Percentiles rank a stretch among this genome's conserved stretches.
Conservation (phyloP, 306 rosid genomes). For the Cicer judaicum region DNA sequence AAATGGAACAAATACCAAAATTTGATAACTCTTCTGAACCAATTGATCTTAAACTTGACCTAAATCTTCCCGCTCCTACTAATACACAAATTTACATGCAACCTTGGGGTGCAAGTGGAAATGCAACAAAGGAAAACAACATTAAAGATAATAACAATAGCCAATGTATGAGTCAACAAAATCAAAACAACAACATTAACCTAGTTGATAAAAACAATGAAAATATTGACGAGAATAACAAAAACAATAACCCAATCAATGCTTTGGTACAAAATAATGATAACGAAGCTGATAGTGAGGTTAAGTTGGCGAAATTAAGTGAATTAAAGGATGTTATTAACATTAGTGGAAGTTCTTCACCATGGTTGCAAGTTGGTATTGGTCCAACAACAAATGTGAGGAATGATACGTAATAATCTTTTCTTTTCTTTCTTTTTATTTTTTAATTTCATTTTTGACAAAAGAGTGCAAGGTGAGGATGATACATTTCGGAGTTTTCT, state of each 20-base stretch:
- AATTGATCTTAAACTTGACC: slow-evolving; percentile 79
- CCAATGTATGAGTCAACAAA: slow-evolving; percentile 38
- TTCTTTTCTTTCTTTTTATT: not conserved
- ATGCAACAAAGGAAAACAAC: slow-evolving; percentile 36
- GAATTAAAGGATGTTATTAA: slow-evolving; percentile 81
- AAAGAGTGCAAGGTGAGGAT: slow-evolving; percentile 26
- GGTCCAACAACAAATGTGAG: slow-evolving; percentile 74
- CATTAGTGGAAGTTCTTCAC: slow-evolving; percentile 68
- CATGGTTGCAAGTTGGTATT: slow-evolving; percentile 95
- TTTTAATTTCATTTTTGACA: not conserved
- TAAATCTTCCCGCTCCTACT: slow-evolving; percentile 74
- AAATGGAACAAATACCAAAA: slow-evolving; percentile 56
- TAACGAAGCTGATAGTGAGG: slow-evolving; percentile 78
- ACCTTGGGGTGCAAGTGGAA: slow-evolving; percentile 57
- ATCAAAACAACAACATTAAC: not conserved
- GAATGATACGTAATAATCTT: slow-evolving; percentile 41
- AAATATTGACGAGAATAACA: slow-evolving; percentile 45
- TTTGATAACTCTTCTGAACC: slow-evolving; percentile 56
- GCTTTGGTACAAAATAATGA: slow-evolving; percentile 57
- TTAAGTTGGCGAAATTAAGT: slow-evolving; percentile 83
- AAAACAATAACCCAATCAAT: slow-evolving; percentile 39
- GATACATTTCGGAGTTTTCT: slow-evolving; percentile 17
- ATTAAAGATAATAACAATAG: slow-evolving; percentile 47
- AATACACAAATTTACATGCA: slow-evolving; percentile 62
- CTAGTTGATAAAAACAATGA: slow-evolving; percentile 40